Percentiles rank a stretch among this genome's conserved stretches.
phyloP scores from a whole-genome alignment of 768 basidiomycete genomes.

The Pisolithus microcarpus region DNA sequence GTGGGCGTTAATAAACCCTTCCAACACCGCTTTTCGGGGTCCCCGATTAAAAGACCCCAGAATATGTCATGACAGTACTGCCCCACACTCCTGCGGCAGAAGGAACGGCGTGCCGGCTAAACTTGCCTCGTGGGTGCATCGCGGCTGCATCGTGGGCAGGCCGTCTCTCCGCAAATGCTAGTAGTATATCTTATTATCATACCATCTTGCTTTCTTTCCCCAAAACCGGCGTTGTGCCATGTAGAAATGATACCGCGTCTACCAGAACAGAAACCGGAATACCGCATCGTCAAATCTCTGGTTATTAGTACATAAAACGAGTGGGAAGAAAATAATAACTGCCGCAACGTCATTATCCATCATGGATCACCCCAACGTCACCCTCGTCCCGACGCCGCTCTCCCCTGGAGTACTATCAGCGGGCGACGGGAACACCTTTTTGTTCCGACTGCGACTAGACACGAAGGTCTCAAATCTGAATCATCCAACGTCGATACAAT shows the following conservation, averaged over 20 bases:
- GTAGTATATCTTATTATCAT: background rate
- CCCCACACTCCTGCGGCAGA: background rate
- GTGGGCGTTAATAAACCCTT: constrained; percentile 30
- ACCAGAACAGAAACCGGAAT: constrained; percentile 3
- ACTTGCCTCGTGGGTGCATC: constrained; percentile 16
- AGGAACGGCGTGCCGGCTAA: background rate
- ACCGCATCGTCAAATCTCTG: background rate
- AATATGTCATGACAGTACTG: constrained; percentile 9
- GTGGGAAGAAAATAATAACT: background rate
- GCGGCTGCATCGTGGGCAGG: constrained; percentile 8
- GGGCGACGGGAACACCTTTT: constrained; percentile 45
- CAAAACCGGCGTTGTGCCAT: constrained; percentile 2
- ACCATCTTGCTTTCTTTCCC: background rate
- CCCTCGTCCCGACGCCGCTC: constrained; percentile 59
- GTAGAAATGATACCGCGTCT: background rate
- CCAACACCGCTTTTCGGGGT: constrained; percentile 27
- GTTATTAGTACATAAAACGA: background rate
- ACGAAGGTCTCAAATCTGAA: constrained; percentile 71
- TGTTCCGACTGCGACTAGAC: constrained; percentile 62
- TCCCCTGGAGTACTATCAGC: constrained; percentile 33
- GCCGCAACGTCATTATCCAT: background rate
- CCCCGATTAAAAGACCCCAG: constrained; percentile 24
- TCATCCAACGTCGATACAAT: constrained; percentile 4
- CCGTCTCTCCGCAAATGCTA: background rate
- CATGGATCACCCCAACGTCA: constrained; percentile 57